Evolutionary conservation across 306 rosid species (phyloP).

Genomic region (Cucumis melo): DNA sequence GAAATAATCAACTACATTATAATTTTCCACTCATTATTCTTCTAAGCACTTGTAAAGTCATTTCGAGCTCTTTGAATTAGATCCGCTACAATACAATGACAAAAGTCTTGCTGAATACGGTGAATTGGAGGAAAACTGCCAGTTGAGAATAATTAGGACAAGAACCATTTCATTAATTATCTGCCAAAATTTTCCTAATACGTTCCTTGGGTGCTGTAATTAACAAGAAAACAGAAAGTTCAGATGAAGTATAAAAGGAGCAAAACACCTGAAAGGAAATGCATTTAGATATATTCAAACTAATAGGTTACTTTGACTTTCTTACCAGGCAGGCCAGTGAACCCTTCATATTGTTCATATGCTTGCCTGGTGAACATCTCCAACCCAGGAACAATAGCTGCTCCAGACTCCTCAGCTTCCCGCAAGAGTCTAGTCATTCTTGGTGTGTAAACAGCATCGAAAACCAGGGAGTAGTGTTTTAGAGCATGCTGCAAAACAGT

Average conservation of each 20-base stretch:
- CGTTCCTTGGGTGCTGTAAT: constrained; percentile 71
- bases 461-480: constrained; percentile 56
- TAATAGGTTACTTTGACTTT: background rate
- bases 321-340: constrained; percentile 85
- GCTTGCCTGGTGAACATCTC: constrained; percentile 95
- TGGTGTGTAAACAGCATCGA: constrained; percentile 89
- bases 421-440: constrained; percentile 67
- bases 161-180: background rate
- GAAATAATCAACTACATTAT: background rate
- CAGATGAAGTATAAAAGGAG: constrained; percentile 7
- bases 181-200: constrained; percentile 46
- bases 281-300: background rate
- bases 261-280: constrained; percentile 7
- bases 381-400: constrained; percentile 49
- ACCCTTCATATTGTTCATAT: constrained; percentile 62
- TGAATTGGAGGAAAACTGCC: background rate
- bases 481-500: constrained; percentile 52
- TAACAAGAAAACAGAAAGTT: constrained; percentile 13
- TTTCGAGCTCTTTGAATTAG: too few relatives aligned
- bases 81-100: background rate
- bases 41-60: background rate
- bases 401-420: constrained; percentile 89
- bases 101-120: background rate
- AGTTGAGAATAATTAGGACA: background rate
- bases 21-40: background rate